Percentiles rank a stretch among this genome's conserved stretches.
Conservation (phyloP, 2,329 filamentous ascomycete genomes). For the Hysterium pulicare region DNA sequence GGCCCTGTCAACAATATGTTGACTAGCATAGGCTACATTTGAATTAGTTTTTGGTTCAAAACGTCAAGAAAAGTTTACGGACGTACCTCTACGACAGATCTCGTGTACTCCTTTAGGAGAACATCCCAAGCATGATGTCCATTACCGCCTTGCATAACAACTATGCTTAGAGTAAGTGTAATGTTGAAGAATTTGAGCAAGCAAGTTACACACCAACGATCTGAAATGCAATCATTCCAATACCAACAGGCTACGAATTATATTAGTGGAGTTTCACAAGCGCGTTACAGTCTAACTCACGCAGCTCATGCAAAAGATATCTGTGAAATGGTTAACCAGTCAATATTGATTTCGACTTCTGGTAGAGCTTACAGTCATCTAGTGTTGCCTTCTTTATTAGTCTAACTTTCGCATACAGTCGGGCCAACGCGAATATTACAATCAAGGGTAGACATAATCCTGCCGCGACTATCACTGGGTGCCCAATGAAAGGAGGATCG, state of each 20-base stretch:
- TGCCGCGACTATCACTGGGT: slow-evolving; percentile 15
- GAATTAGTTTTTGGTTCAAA: background rate
- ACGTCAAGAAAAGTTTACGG: background rate
- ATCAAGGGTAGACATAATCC: slow-evolving; percentile 14
- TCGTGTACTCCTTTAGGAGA: slow-evolving; percentile 8
- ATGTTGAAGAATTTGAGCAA: background rate
- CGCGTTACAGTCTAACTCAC: slow-evolving; percentile 4
- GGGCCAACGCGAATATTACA: slow-evolving; percentile 12
- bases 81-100: slow-evolving; percentile 12
- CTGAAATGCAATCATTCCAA: slow-evolving; percentile 16
- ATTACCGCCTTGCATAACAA: slow-evolving; percentile 10
- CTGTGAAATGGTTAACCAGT: slow-evolving; percentile 4
- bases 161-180: slow-evolving; percentile 7
- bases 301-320: slow-evolving; percentile 12
- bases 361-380: slow-evolving; percentile 16
- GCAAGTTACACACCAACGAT: slow-evolving; percentile 12
- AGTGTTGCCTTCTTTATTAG: slow-evolving; percentile 15
- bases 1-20: slow-evolving; percentile 14
- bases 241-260: slow-evolving; percentile 8
- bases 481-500: slow-evolving; percentile 13
- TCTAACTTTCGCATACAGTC: slow-evolving; percentile 11
- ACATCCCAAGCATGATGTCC: slow-evolving; percentile 18
- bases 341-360: background rate
- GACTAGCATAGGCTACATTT: slow-evolving; percentile 1
- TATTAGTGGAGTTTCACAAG: too few species aligned